Evolutionary conservation across 2,329 filamentous ascomycete species (phyloP).

Genomic region (Clarireedia paspali): DNA sequence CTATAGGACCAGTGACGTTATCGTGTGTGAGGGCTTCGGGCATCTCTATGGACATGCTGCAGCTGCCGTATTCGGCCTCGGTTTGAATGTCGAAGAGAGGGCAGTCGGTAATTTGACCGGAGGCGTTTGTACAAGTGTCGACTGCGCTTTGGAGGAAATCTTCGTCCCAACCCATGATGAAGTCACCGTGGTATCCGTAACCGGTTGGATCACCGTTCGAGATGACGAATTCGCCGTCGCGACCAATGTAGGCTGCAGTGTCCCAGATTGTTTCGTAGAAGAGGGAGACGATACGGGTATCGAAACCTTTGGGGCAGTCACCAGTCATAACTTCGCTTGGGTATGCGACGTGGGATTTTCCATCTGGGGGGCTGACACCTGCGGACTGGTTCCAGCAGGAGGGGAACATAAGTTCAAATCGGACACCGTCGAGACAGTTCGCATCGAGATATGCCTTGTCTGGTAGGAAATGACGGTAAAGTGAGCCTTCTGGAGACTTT

Average conservation of each 20-base stretch:
- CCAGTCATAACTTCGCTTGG: conserved; percentile 71
- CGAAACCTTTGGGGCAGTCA: conserved; percentile 62
- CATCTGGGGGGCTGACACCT: conserved; percentile 44
- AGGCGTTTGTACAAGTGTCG: conserved; percentile 63
- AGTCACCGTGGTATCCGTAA: conserved; percentile 74
- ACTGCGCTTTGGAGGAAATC: conserved; percentile 65
- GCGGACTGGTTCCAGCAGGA: conserved; percentile 75
- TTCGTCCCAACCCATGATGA: conserved; percentile 70
- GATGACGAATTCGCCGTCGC: conserved; percentile 63
- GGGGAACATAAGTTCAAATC: conserved; percentile 80
- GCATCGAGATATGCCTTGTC: conserved; percentile 71
- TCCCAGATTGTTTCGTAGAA: conserved; percentile 84
- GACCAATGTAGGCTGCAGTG: conserved; percentile 55
- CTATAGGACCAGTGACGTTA: conserved; percentile 44
- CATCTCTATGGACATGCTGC: conserved; percentile 38
- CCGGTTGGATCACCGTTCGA: conserved; percentile 72
- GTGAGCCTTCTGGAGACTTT: conserved; percentile 43
- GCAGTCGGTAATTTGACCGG: conserved; percentile 67
- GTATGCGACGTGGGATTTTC: conserved; percentile 66
- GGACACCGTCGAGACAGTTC: conserved; percentile 74
- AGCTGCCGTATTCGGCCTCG: conserved; percentile 52
- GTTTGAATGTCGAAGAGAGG: conserved; percentile 58
- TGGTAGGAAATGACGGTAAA: conserved; percentile 76
- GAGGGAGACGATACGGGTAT: conserved; percentile 62
- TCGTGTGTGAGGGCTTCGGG: conserved; percentile 51